Percentiles rank a stretch among this genome's conserved stretches.
Conservation (phyloP, 345 rosid genomes). For the Sisymbrium altissimum region DNA sequence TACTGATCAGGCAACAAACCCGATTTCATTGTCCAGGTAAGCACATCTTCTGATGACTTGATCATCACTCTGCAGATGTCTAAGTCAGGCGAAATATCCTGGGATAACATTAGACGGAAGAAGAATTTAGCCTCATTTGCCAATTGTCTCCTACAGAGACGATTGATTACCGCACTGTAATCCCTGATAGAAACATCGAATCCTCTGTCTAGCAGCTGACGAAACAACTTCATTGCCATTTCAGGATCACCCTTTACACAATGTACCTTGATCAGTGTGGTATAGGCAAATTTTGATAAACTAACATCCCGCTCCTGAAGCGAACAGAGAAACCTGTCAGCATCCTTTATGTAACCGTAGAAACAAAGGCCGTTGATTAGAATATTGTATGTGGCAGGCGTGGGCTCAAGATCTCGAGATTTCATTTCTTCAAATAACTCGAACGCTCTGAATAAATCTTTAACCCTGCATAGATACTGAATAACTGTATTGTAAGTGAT, state of each 20-base stretch:
- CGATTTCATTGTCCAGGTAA: constrained; percentile 48
- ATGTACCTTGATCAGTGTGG: constrained; percentile 68
- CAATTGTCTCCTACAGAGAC: constrained; percentile 58
- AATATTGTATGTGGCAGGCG: constrained; percentile 53
- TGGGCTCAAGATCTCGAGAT: constrained; percentile 44
- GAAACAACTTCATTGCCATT: constrained; percentile 39
- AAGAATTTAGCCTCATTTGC: constrained; percentile 43
- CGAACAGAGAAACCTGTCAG: constrained; percentile 45
- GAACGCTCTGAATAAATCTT: constrained; percentile 43
- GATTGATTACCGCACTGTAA: constrained; percentile 65
- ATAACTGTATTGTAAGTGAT: constrained; percentile 59
- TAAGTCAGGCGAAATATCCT: constrained; percentile 55
- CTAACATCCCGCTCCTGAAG: constrained; percentile 39
- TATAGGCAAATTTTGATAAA: constrained; percentile 55
- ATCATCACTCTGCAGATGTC: constrained; percentile 54
- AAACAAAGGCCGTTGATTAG: constrained; percentile 62
- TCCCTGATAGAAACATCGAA: constrained; percentile 57
- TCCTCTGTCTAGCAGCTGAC: constrained; percentile 55
- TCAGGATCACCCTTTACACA: constrained; percentile 63
- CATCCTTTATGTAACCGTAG: constrained; percentile 40
- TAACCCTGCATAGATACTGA: constrained; percentile 44
- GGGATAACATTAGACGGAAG: constrained; percentile 53
- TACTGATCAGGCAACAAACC: constrained; percentile 39
- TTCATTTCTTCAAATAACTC: constrained; percentile 44
- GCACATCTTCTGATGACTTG: constrained; percentile 39